phyloP scores from a whole-genome alignment of 129 eudicot species.

The Flaveria trinervia region DNA sequence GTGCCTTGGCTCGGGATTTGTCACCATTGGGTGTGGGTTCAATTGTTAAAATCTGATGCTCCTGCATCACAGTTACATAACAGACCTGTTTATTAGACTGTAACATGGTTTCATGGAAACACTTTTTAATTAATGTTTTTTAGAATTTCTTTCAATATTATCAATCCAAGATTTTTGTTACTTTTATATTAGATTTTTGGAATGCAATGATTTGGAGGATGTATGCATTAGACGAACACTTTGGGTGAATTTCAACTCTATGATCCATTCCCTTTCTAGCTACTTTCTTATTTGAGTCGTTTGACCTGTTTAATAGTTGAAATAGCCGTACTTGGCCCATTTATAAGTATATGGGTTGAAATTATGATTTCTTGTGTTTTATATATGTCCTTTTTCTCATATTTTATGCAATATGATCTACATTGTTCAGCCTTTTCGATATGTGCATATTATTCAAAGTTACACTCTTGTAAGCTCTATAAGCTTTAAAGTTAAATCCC shows the following conservation, averaged over 20 bases:
- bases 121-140: neutral
- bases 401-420: neutral
- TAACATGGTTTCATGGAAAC: too few species aligned
- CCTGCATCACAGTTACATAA: neutral
- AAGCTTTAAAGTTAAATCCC: conserved; percentile 15
- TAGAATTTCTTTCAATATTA: neutral
- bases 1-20: too few species aligned
- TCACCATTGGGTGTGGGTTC: too few species aligned
- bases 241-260: neutral
- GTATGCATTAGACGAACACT: neutral
- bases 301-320: neutral
- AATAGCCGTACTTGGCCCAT: neutral
- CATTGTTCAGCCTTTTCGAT: neutral
- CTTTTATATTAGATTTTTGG: neutral
- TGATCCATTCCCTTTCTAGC: neutral
- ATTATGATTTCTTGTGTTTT: neutral
- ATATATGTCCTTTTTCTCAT: neutral
- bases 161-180: neutral
- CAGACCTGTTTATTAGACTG: too few species aligned
- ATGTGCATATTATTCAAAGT: conserved; percentile 3
- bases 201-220: neutral
- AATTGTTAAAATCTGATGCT: too few species aligned
- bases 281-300: neutral
- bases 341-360: neutral
- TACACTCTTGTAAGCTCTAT: neutral